Evolutionary conservation across 345 rosid genomes (phyloP).

Genomic region (Ceriops zippeliana): DNA sequence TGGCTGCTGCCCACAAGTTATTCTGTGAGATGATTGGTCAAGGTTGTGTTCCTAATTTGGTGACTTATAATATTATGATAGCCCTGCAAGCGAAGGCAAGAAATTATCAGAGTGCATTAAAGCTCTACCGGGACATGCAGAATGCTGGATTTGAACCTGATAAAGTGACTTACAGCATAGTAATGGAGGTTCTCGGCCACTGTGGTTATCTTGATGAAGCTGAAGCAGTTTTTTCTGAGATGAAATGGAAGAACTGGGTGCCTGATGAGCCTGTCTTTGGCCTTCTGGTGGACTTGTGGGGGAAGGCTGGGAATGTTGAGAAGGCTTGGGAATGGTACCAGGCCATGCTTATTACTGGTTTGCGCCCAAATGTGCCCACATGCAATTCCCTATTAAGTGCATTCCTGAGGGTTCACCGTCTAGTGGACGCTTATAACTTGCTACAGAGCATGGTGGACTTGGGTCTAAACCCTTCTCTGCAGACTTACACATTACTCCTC

Average conservation of each 20-base stretch:
- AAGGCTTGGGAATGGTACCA: slow-evolving; percentile 88
- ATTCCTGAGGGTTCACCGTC: slow-evolving; percentile 63
- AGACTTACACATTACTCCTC: slow-evolving; percentile 83
- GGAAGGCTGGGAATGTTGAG: slow-evolving; percentile 77
- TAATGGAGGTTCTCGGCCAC: slow-evolving; percentile 96
- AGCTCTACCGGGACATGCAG: slow-evolving; percentile 77
- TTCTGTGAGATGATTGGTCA: slow-evolving; percentile 82
- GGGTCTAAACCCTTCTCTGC: slow-evolving; percentile 70
- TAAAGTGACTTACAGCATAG: slow-evolving; percentile 85
- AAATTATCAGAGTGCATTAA: slow-evolving; percentile 69
- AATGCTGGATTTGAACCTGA: slow-evolving; percentile 83
- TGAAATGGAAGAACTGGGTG: slow-evolving; percentile 76
- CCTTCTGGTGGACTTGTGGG: slow-evolving; percentile 91
- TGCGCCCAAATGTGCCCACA: slow-evolving; percentile 90
- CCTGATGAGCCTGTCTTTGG: slow-evolving; percentile 95
- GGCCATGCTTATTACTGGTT: slow-evolving; percentile 69
- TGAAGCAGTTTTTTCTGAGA: slow-evolving; percentile 71
- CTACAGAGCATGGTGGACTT: slow-evolving; percentile 66
- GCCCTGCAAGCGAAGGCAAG: slow-evolving; percentile 90
- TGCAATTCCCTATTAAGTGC: slow-evolving; percentile 92
- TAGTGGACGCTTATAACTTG: slow-evolving; percentile 69
- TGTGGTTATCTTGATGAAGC: slow-evolving; percentile 86
- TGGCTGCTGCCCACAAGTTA: slow-evolving; percentile 70
- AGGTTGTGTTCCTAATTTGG: slow-evolving; percentile 81
- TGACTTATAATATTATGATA: slow-evolving; percentile 82